Evolutionary conservation across 129 eudicot genomes (phyloP).

Genomic region (sunflower (Helianthus annuus)): DNA sequence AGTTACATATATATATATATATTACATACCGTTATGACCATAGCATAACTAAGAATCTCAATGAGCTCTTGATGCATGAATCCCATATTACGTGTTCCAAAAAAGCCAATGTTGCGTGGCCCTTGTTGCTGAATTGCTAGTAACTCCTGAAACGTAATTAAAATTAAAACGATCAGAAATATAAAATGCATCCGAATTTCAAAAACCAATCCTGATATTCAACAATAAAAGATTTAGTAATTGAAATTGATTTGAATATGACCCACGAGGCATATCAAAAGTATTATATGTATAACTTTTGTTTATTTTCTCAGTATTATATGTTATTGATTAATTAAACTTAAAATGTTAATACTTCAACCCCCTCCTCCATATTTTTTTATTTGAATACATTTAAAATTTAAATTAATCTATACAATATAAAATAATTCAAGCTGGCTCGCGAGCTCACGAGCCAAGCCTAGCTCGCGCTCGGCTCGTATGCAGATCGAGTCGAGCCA

Average conservation of each 20-base stretch:
- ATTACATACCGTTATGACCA: slow-evolving; percentile 84
- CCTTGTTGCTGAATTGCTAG: slow-evolving; percentile 99
- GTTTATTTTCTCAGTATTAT: too few relatives aligned
- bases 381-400: too few relatives aligned
- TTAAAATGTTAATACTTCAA: too few relatives aligned
- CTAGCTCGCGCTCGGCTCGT: too few relatives aligned
- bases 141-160: slow-evolving; percentile 59
- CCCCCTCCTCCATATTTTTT: too few relatives aligned
- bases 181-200: neutral
- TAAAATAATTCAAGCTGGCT: neutral
- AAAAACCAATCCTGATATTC: neutral
- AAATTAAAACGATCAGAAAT: slow-evolving; percentile 4
- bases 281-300: too few relatives aligned
- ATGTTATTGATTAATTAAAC: too few relatives aligned
- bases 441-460: too few relatives aligned
- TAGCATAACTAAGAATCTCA: slow-evolving; percentile 96
- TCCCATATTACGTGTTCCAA: slow-evolving; percentile 98
- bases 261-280: neutral
- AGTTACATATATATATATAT: slow-evolving; percentile 12
- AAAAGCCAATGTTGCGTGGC: slow-evolving; percentile 88
- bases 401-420: too few relatives aligned
- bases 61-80: slow-evolving; percentile 99
- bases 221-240: slow-evolving; percentile 7
- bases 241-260: neutral
- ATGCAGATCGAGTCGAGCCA: too few relatives aligned